phyloP scores from a whole-genome alignment of 805 yeast species.

The Starmerella vaccinii region DNA sequence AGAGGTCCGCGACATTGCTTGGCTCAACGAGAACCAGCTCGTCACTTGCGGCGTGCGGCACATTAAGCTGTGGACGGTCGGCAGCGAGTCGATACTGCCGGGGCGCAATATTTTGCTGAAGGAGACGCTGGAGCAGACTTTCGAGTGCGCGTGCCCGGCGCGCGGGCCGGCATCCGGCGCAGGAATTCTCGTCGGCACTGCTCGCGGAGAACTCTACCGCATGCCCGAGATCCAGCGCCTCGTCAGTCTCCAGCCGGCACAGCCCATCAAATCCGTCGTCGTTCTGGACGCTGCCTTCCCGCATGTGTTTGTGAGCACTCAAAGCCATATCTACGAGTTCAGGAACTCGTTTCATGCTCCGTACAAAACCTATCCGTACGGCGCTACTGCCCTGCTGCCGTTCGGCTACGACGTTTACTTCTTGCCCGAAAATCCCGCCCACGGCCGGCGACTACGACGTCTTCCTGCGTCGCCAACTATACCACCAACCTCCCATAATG shows the following conservation, averaged over 20 bases:
- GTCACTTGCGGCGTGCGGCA: conserved; percentile 54
- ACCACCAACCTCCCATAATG: not conserved
- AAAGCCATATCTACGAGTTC: not conserved
- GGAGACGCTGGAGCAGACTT: conserved; percentile 39
- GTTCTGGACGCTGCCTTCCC: not conserved
- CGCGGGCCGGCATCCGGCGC: conserved; percentile 31
- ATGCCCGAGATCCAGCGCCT: conserved; percentile 13
- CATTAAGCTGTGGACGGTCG: conserved; percentile 50
- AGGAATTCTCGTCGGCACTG: conserved; percentile 19
- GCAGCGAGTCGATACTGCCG: conserved; percentile 32
- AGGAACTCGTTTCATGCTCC: not conserved
- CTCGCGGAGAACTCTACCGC: conserved; percentile 13
- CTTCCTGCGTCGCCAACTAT: not conserved
- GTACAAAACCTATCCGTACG: not conserved
- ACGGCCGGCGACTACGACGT: not conserved
- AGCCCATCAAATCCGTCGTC: conserved; percentile 4
- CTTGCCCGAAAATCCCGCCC: not conserved
- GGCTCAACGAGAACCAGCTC: conserved; percentile 42
- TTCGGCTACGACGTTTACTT: not conserved
- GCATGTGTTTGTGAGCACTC: not conserved
- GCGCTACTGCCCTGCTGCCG: not conserved
- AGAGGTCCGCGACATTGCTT: conserved; percentile 43
- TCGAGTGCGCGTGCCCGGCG: conserved; percentile 33
- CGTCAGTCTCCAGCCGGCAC: not conserved
- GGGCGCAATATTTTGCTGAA: conserved; percentile 56